phyloP scores from a whole-genome alignment of 257 asterid genomes.

The Handroanthus guayacan region DNA sequence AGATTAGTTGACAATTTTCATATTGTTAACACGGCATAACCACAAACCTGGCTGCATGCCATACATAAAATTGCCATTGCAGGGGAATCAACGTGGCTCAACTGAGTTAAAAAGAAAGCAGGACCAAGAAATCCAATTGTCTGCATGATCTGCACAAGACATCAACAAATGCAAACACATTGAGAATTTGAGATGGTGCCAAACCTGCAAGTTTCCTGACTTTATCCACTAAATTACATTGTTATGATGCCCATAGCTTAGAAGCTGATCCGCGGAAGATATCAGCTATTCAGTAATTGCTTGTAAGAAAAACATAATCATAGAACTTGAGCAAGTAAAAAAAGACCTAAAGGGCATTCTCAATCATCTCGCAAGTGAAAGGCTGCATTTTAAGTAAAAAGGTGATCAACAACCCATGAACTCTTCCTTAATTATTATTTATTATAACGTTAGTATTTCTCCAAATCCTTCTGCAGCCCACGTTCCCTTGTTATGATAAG shows the following conservation, averaged over 20 bases:
- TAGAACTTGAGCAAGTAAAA: neutral
- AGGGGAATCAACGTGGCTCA: conserved; percentile 92
- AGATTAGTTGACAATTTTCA: neutral
- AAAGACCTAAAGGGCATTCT: neutral
- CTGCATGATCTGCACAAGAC: conserved; percentile 80
- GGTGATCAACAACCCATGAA: neutral
- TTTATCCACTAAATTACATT: conserved; percentile 21
- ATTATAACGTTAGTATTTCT: neutral
- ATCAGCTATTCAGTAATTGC: neutral
- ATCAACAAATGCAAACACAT: conserved; percentile 24
- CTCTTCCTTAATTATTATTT: neutral
- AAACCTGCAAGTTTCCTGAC: neutral
- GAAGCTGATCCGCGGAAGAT: neutral
- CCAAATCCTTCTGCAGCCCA: neutral
- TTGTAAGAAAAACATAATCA: neutral
- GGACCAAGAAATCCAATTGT: conserved; percentile 92
- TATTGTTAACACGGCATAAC: conserved; percentile 12
- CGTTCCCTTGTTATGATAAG: neutral
- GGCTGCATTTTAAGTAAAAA: neutral
- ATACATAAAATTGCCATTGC: conserved; percentile 86
- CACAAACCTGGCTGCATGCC: conserved; percentile 93
- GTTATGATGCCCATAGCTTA: neutral
- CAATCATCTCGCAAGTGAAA: neutral
- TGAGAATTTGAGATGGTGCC: neutral
- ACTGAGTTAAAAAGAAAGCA: conserved; percentile 89